phyloP scores from a whole-genome alignment of 371 early-diverging fungal species.

The Phascolomyces articulosus region DNA sequence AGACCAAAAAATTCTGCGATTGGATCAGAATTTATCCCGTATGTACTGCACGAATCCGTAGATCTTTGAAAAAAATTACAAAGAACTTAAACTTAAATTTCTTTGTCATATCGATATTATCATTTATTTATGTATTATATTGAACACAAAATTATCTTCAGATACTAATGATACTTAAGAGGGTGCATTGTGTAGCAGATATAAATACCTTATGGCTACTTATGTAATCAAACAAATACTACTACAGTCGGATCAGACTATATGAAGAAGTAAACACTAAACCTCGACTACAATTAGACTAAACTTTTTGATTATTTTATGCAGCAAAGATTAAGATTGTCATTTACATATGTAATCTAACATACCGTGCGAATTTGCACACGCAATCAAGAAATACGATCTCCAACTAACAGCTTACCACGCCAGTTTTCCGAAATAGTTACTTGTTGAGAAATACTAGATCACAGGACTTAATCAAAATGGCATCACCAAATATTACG shows the following conservation, averaged over 20 bases:
- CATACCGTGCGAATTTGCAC: neutral
- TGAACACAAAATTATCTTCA: no score
- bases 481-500: neutral
- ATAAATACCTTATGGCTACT: no score
- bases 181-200: no score
- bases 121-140: no score
- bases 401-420: no score
- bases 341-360: neutral
- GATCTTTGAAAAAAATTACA: neutral
- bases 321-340: neutral
- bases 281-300: no score
- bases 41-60: neutral
- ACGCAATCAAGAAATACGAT: no score
- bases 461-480: neutral
- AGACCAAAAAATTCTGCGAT: conserved; percentile 1
- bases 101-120: no score
- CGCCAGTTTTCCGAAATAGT: neutral
- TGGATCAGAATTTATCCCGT: neutral
- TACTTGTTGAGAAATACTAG: neutral
- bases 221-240: no score
- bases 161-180: no score
- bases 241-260: no score
- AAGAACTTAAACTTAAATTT: neutral
- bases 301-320: neutral
- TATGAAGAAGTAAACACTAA: no score